phyloP scores from a whole-genome alignment of 2,329 filamentous ascomycete species.

The Sclerotiophoma versabilis region DNA sequence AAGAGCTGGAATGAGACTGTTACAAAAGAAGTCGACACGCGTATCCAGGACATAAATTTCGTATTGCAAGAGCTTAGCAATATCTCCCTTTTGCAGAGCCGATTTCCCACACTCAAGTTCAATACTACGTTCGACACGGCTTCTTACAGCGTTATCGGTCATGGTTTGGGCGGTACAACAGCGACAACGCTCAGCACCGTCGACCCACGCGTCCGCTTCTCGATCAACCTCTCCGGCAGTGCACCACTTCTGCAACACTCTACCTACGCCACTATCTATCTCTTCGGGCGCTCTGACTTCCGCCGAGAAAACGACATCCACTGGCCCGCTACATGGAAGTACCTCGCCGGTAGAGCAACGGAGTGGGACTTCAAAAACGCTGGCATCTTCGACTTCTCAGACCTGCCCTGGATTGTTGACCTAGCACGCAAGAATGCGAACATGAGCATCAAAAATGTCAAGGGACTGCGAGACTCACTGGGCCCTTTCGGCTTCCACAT shows the following conservation, averaged over 20 bases:
- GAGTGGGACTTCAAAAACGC: slow-evolving; percentile 34
- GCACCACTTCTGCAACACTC: slow-evolving; percentile 18
- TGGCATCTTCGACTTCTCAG: slow-evolving; percentile 33
- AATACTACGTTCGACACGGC: slow-evolving; percentile 10
- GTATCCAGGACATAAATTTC: slow-evolving; percentile 28
- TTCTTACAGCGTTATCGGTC: slow-evolving; percentile 29
- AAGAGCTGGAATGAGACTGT: slow-evolving; percentile 27
- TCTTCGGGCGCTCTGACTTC: slow-evolving; percentile 70
- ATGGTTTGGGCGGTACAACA: slow-evolving; percentile 39
- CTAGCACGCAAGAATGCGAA: slow-evolving; percentile 18
- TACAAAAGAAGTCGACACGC: slow-evolving; percentile 19
- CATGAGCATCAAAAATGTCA: neutral
- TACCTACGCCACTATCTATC: slow-evolving; percentile 24
- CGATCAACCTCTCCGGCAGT: slow-evolving; percentile 36
- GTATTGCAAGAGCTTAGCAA: slow-evolving; percentile 23
- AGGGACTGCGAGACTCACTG: slow-evolving; percentile 9
- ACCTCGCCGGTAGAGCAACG: slow-evolving; percentile 24
- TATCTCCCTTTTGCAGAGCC: neutral
- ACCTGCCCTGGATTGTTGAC: slow-evolving; percentile 30
- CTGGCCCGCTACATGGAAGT: slow-evolving; percentile 68
- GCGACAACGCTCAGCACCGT: slow-evolving; percentile 25
- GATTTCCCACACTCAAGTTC: slow-evolving; percentile 26
- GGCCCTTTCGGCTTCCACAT: slow-evolving; percentile 19
- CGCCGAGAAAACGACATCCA: slow-evolving; percentile 96
- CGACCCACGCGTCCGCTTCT: slow-evolving; percentile 20